Base-by-base conservation (phyloP, 768 basidiomycete species). In the Pulveroboletus ravenelii region DNA sequence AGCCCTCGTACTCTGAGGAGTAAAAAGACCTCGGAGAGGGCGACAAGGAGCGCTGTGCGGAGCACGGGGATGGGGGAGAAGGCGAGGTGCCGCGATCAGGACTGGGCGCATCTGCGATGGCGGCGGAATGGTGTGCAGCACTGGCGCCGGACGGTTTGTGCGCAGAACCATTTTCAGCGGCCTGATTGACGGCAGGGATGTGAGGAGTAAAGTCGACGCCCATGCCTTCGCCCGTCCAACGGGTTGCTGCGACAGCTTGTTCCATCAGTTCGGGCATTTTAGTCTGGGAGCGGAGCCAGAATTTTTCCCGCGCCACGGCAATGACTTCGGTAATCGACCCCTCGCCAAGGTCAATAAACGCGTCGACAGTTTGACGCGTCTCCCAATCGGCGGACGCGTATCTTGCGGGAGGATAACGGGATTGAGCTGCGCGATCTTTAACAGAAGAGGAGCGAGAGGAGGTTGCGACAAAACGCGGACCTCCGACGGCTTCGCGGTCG, bases 331-430 rank as follows among this genome's bases (percentile, higher is more conserved):
- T 57, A 51, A 89, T 77, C 6, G 73, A 77, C 18, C 87, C 87
- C 55, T 89, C 88, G 3, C 78, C 85, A 23, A 85, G 71, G 50
- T 89, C 87, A 35, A 89, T 66, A 67, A 86, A 90, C n/a, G 77
- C 77, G 45, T 85, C 85, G 12, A 89, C 74, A 9, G 75, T 74
- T 57, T 82, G 80, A 39, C 84, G 75, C 41, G 80, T 80, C 63
- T 87, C 85, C 83, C 82, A 85, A 57, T 88, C 85, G 1, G 61
- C 58, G 36, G 66, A 58, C 55, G 55, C 58, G 51, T 66, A 67
- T 54, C 63, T 69, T 27, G 54, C 47, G 1, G 51, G 70, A 34
- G 50, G 66, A 37, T 58, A 53, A 17, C 67, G 65, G 18, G 64
- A 57, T 14, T 56, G 51, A 15, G 45, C 2, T 0, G 29, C 7